A percentile compares a stretch with the other conserved stretches of the same genome.
Conservation (phyloP, 192 early-diverging fungal genomes). For the Coemansia sp. region DNA sequence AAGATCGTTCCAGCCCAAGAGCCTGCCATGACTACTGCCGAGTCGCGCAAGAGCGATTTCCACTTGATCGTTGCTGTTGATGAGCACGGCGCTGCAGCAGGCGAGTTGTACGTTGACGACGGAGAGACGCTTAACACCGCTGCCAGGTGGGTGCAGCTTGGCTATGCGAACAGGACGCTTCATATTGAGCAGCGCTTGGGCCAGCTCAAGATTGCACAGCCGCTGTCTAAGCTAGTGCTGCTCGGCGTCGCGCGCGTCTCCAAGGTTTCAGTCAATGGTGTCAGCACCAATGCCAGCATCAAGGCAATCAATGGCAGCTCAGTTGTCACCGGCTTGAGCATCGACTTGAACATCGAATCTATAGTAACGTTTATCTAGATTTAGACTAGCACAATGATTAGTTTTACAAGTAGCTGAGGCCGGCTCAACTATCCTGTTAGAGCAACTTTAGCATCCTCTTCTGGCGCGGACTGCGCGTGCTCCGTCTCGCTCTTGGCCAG, state of each 20-base stretch:
- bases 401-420: neutral
- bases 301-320: conserved; percentile 7
- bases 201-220: neutral
- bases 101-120: conserved; percentile 66
- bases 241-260: conserved; percentile 20
- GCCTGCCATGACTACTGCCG: conserved; percentile 55
- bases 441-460: neutral
- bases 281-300: neutral
- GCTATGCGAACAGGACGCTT: conserved; percentile 3
- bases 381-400: neutral
- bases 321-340: conserved; percentile 11
- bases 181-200: conserved; percentile 13
- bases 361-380: conserved; percentile 5
- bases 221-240: conserved; percentile 19
- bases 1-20: conserved; percentile 59
- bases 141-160: conserved; percentile 29
- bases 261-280: conserved; percentile 16
- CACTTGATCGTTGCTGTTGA: conserved; percentile 63
- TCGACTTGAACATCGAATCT: conserved; percentile 16
- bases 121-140: conserved; percentile 55
- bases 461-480: neutral
- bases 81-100: conserved; percentile 45
- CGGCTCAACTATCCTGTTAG: neutral
- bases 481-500: conserved; percentile 15
- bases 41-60: conserved; percentile 47